Conservation (phyloP, 139 green algal species). For the Volvox africanus region DNA sequence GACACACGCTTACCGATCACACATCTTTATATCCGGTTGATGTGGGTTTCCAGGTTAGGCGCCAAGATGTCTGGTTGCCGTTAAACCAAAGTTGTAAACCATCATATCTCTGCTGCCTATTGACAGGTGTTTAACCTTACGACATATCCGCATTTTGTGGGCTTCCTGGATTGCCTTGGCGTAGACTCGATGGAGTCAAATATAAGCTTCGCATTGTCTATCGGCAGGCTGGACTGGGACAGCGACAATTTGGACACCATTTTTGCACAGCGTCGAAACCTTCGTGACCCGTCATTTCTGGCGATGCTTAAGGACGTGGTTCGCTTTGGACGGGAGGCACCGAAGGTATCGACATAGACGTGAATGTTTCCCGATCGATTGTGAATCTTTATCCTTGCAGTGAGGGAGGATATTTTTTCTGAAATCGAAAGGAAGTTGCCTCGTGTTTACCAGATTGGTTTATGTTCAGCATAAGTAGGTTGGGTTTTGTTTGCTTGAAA, state of each 20-base stretch:
- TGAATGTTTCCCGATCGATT: too few relatives aligned
- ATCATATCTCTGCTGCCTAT: background rate
- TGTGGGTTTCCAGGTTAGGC: conserved; percentile 92
- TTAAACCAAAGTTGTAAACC: background rate
- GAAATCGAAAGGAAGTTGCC: background rate
- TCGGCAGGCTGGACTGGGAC: conserved; percentile 93
- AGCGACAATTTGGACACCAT: conserved; percentile 83
- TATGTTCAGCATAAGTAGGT: background rate
- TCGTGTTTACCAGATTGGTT: background rate
- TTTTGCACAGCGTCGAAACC: conserved; percentile 89
- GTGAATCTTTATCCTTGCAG: too few relatives aligned
- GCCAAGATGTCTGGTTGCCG: background rate
- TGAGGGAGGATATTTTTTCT: too few relatives aligned
- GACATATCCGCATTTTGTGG: conserved; percentile 95
- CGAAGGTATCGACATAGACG: conserved; percentile 65
- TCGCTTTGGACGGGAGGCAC: conserved; percentile 87
- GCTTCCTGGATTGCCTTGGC: conserved; percentile 89
- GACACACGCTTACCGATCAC: conserved; percentile 92
- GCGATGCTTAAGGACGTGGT: conserved; percentile 94
- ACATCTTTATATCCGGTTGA: conserved; percentile 80
- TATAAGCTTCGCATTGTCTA: conserved; percentile 95
- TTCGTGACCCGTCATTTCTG: conserved; percentile 77
- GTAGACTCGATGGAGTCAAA: conserved; percentile 91
- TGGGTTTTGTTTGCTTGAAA: too few relatives aligned
- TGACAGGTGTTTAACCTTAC: conserved; percentile 93